Base-by-base conservation (phyloP, 345 rosid species). In the Syzygium oleosum region DNA sequence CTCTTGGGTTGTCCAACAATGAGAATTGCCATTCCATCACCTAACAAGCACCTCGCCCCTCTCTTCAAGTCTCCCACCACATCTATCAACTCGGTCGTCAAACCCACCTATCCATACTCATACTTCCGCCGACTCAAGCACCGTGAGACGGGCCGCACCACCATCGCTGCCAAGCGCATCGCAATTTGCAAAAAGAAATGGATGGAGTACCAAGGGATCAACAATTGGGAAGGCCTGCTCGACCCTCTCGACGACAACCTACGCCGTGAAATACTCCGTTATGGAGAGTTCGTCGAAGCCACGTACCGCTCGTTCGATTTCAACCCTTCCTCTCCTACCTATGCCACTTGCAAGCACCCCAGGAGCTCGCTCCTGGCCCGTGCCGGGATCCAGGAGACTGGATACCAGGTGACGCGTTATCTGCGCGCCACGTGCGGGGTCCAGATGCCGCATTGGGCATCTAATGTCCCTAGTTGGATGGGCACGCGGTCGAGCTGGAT, bases 201-300 rank as follows among this genome's bases (percentile, higher is more conserved):
- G 89, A 85, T 51, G 88, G 85, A 88, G 63, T 85, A 85, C 55
- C 89, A 88, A 51, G 89, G 89, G 17, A 51, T 83, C 78, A 27
- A 85, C 85, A 27, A 63, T 23, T 88, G 89, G 89, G 85, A 88
- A 52, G 87, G 87, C 51, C 46, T 88, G 83, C 87, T 88, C 25
- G 87, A 88, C 52, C 89, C 89, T 38, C 87, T 88, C 15, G 87
- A 88, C 15, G 65, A 85, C 23, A 27, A 55, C 41, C 22, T 88
- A 23, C 87, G 89, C 21, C 7, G 52, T 3, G 89, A 88, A 87
- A 79, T 88, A n/a, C 56, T 88, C 23, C 85, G 89, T 12, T 88
- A 88, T 22, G 89, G 89, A 23, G 61, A 88, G 58, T 88, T 88
- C 21, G 89, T 88, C 27, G 85, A 85, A 23, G 88, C 89, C 83